Conservation (phyloP, 1,284 basidiomycete species). For the Fomitiporia mediterranea region DNA sequence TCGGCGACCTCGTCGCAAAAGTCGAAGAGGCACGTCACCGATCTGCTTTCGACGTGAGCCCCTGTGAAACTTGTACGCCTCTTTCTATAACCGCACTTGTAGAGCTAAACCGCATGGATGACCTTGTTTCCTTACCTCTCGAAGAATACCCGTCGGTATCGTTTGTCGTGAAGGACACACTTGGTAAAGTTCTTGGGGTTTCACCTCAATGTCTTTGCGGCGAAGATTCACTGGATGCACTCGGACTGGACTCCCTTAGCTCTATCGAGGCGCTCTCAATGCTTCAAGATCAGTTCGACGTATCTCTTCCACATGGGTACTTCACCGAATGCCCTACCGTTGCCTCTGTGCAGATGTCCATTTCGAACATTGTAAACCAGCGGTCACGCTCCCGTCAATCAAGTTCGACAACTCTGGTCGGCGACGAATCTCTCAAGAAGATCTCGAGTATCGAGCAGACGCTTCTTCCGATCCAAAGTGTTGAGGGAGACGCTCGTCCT, state of each 20-base stretch:
- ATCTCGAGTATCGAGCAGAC: constrained; percentile 28
- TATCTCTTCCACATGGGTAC: constrained; percentile 34
- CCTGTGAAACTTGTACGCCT: background rate
- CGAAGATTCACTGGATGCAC: constrained; percentile 39
- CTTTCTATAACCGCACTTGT: background rate
- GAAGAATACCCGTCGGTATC: background rate
- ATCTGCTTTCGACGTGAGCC: background rate
- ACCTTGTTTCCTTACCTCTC: background rate
- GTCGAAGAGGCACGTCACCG: constrained; percentile 18
- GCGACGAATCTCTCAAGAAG: constrained; percentile 16
- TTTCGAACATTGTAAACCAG: background rate
- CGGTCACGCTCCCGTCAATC: constrained; percentile 14
- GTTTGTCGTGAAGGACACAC: constrained; percentile 36
- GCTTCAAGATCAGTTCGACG: constrained; percentile 36
- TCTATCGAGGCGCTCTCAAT: constrained; percentile 53
- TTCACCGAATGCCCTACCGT: constrained; percentile 12
- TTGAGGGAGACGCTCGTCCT: constrained; percentile 30
- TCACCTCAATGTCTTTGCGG: constrained; percentile 36
- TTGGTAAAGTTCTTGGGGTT: constrained; percentile 48
- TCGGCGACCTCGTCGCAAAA: constrained; percentile 29
- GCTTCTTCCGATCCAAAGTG: constrained; percentile 39
- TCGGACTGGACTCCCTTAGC: constrained; percentile 61
- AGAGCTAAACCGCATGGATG: background rate
- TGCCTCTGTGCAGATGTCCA: constrained; percentile 7
- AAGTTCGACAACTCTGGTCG: constrained; percentile 7